phyloP scores from a whole-genome alignment of 1,284 basidiomycete genomes.

The Cystobasidiaceae sp. region DNA sequence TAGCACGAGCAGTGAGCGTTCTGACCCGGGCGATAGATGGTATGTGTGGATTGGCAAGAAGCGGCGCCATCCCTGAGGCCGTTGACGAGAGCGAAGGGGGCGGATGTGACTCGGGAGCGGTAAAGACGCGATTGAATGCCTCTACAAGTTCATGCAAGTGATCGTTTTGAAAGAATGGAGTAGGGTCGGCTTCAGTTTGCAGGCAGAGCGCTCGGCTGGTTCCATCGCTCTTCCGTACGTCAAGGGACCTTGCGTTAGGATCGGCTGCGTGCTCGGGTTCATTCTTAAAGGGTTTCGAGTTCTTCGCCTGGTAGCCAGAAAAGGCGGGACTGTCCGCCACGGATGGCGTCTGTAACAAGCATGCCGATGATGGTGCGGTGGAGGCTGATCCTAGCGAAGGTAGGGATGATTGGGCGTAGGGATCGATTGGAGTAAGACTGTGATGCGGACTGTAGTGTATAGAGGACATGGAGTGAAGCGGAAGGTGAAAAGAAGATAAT shows the following conservation, averaged over 20 bases:
- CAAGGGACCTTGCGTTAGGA: neutral
- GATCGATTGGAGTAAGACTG: no score
- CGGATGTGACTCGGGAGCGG: neutral
- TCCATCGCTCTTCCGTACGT: neutral
- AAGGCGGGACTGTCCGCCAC: no score
- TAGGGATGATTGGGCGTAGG: no score
- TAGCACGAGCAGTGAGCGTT: conserved; percentile 4
- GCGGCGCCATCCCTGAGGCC: no score
- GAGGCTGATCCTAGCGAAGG: no score
- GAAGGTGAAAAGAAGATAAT: no score
- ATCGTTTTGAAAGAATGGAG: neutral
- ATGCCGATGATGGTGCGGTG: no score
- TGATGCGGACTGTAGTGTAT: no score
- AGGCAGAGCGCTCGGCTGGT: neutral
- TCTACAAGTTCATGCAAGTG: neutral
- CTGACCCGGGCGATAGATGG: conserved; percentile 7
- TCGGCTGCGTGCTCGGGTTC: neutral
- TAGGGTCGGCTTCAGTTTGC: conserved; percentile 8
- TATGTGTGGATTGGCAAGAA: conserved; percentile 5
- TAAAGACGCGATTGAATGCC: neutral
- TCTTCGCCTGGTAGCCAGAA: no score
- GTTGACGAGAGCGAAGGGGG: neutral
- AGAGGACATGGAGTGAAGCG: no score
- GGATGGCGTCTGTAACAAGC: no score
- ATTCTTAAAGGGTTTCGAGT: neutral